phyloP scores from a whole-genome alignment of 352 stramenopile species.

The Phytophthora litchii region DNA sequence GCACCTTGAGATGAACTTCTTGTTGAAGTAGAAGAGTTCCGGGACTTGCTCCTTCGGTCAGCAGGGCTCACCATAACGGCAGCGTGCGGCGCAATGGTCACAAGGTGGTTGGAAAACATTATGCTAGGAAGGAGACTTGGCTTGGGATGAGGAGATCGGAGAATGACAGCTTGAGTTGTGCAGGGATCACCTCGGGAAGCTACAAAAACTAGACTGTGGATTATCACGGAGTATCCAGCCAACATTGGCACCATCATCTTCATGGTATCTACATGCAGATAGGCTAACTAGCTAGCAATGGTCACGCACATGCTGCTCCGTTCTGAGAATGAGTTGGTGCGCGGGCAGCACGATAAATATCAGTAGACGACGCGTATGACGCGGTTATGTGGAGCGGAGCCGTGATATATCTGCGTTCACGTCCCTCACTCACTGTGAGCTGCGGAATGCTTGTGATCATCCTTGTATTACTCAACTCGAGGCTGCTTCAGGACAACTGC shows the following conservation, averaged over 20 bases:
- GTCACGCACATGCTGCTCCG: too few species aligned
- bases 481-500: too few species aligned
- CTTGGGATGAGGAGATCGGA: slow-evolving; percentile 17
- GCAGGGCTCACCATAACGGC: slow-evolving; percentile 11
- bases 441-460: too few species aligned
- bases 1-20: neutral
- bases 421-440: too few species aligned
- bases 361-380: too few species aligned
- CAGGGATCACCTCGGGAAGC: neutral
- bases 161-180: slow-evolving; percentile 20
- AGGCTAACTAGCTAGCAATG: too few species aligned
- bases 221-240: slow-evolving; percentile 10
- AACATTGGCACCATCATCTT: slow-evolving; percentile 3
- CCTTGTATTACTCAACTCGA: too few species aligned
- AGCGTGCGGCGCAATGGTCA: slow-evolving; percentile 35
- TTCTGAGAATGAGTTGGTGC: too few species aligned
- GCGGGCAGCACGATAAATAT: too few species aligned
- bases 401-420: too few species aligned
- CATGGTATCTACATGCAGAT: neutral
- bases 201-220: neutral
- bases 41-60: neutral
- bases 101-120: slow-evolving; percentile 39
- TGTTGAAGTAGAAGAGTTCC: slow-evolving; percentile 7
- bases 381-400: too few species aligned
- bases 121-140: neutral